phyloP scores from a whole-genome alignment of 306 rosid genomes.

The Quillaja saponaria region DNA sequence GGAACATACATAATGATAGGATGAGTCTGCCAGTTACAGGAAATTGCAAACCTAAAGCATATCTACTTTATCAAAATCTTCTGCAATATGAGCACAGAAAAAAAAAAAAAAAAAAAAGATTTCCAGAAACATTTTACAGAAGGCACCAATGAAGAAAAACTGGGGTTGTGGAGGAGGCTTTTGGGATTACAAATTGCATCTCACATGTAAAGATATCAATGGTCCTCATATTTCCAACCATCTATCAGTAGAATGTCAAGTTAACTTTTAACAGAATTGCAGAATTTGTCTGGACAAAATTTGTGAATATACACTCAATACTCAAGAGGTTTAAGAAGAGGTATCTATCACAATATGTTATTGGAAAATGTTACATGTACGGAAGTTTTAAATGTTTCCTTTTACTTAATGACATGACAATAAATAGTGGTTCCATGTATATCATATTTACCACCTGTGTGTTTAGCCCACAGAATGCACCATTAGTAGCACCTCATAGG shows the following conservation, averaged over 20 bases:
- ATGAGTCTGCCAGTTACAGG: too few species aligned
- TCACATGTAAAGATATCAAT: constrained; percentile 8
- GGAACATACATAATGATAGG: too few species aligned
- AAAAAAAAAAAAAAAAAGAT: not conserved
- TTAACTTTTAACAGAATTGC: not conserved
- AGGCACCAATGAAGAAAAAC: not conserved
- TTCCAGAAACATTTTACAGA: not conserved
- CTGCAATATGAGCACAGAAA: not conserved
- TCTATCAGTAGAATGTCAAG: too few species aligned
- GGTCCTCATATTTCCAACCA: constrained; percentile 15
- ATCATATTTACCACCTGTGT: too few species aligned
- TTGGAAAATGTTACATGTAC: too few species aligned
- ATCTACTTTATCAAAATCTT: not conserved
- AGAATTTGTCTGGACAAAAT: constrained; percentile 6
- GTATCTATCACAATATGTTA: constrained; percentile 14
- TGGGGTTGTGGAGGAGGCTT: not conserved
- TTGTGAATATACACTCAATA: not conserved
- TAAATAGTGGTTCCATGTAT: too few species aligned
- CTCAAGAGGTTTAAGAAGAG: not conserved
- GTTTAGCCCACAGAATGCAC: too few species aligned
- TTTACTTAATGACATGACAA: too few species aligned
- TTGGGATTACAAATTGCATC: not conserved
- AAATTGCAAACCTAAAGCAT: constrained; percentile 8
- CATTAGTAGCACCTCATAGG: too few species aligned
- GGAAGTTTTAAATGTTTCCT: too few species aligned